Base-by-base conservation (phyloP, 2,329 filamentous ascomycete genomes). In the Fusarium fujikuroi region DNA sequence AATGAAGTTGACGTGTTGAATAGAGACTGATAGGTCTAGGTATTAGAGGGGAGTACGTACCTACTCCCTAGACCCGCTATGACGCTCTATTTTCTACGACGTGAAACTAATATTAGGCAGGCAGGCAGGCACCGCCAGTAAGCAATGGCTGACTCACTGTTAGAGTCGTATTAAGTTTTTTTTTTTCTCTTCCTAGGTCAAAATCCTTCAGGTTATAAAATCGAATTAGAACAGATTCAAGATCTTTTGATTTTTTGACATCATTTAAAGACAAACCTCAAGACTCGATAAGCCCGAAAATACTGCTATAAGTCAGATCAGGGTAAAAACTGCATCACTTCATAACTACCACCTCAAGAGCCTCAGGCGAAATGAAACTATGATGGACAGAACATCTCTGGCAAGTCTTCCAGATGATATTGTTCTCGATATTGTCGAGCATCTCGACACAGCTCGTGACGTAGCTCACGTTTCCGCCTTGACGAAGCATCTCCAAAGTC, bases 321-420 rank as follows among this genome's bases (percentile, higher is more conserved):
- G 19, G 12, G 30, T 40, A 23, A 11, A 52, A 44, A 63, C 56
- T 46, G 53, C 66, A 63, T 69, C 58, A 43, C 64, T 58, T 69
- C 50, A 63, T 47, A 40, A 19, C 43, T 34, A 39, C 34, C 18
- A 34, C 30, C 18, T 34, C 54, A 63, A 53, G 39, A 36, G 40
- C 39, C 37, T 34, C 28, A 16, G 43, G 47, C 63, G 61, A 73
- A 63, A 75, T 75, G 56, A 64, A 60, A 40, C 42, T 57, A 76
- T 39, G 37, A 80, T 80, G 74, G 70, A 75, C 56, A 64, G 69
- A 19, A 64, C 78, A 46, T 82, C 74, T 52, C 80, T 88, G 66
- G 80, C 81, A 63, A 79, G 78, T 37, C 83, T 89, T 10, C 86
- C 87, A 9, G 82, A 85, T 73, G 87, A 89, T 66, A 78, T 89